Conservation (phyloP, 768 basidiomycete species). For the Hydnomerulius pinastri region DNA sequence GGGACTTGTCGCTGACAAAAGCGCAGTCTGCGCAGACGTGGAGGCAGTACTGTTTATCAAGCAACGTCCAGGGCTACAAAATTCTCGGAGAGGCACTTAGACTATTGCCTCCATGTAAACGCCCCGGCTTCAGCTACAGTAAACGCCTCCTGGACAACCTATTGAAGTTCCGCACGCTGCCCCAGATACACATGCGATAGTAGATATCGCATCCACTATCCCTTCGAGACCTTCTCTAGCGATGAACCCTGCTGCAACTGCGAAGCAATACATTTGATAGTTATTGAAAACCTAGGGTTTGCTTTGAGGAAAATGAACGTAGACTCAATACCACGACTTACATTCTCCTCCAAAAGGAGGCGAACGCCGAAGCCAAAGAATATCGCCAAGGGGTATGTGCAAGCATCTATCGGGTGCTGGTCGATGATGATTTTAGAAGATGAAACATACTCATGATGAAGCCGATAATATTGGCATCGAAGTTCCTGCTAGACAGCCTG, state of each 20-base stretch:
- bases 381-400: slow-evolving; percentile 12
- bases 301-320: not conserved
- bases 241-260: slow-evolving; percentile 41
- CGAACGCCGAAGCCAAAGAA: slow-evolving; percentile 10
- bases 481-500: too few species aligned
- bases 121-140: slow-evolving; percentile 37
- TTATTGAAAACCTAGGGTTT: not conserved
- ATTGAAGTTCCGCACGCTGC: slow-evolving; percentile 27
- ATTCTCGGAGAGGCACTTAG: too few species aligned
- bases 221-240: slow-evolving; percentile 43
- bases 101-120: too few species aligned
- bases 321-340: not conserved
- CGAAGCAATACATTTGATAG: slow-evolving; percentile 33
- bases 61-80: too few species aligned
- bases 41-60: slow-evolving; percentile 16
- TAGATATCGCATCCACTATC: slow-evolving; percentile 32
- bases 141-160: slow-evolving; percentile 29
- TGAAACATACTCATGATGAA: too few species aligned
- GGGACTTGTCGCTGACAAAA: too few species aligned
- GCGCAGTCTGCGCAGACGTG: too few species aligned
- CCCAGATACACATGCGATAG: slow-evolving; percentile 31
- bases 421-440: too few species aligned
- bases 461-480: too few species aligned
- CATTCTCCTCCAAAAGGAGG: slow-evolving; percentile 12
- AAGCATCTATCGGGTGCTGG: slow-evolving; percentile 9